These are phyloP conservation scores for Lachnellula subtilissima DNA, from an alignment of 2,329 filamentous ascomycete genomes.

Conservation along the genomic window DNA sequence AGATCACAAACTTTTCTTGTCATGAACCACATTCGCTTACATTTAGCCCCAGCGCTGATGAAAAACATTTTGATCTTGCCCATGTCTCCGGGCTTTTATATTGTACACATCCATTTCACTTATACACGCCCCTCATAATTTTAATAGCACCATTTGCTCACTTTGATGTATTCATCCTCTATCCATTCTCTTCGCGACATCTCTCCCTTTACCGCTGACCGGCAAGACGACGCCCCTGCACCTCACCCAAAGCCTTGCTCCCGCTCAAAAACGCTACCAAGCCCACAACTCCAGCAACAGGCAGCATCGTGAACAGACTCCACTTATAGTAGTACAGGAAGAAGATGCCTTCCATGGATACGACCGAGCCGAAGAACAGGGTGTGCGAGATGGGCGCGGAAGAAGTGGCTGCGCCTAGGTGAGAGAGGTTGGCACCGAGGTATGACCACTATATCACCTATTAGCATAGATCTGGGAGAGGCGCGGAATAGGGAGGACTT, in stretches of 20 bases:
- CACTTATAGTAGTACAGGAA: constrained; percentile 90
- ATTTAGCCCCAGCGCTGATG: no score
- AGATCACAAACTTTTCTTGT: no score
- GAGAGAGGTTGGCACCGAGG: constrained; percentile 77
- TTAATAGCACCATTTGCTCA: constrained; percentile 9
- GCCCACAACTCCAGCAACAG: constrained; percentile 63
- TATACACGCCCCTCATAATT: constrained; percentile 12
- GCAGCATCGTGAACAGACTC: constrained; percentile 87
- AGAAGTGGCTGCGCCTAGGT: constrained; percentile 69
- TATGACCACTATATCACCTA: constrained; percentile 60
- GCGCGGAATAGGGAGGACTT: constrained; percentile 35
- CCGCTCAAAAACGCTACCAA: constrained; percentile 78
- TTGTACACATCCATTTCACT: constrained; percentile 9
- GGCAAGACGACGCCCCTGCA: constrained; percentile 79
- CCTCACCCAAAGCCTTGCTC: constrained; percentile 84
- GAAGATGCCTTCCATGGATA: constrained; percentile 87
- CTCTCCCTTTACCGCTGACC: constrained; percentile 35
- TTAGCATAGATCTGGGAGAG: constrained; percentile 16
- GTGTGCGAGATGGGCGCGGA: constrained; percentile 75
- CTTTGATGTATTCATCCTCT: neutral
- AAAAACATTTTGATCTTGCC: no score
- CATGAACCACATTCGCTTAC: no score
- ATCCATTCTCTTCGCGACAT: neutral
- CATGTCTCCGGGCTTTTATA: neutral
- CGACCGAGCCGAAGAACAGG: constrained; percentile 80